Evolutionary conservation across 306 rosid genomes (phyloP).

Genomic region (Crotalaria pallida): DNA sequence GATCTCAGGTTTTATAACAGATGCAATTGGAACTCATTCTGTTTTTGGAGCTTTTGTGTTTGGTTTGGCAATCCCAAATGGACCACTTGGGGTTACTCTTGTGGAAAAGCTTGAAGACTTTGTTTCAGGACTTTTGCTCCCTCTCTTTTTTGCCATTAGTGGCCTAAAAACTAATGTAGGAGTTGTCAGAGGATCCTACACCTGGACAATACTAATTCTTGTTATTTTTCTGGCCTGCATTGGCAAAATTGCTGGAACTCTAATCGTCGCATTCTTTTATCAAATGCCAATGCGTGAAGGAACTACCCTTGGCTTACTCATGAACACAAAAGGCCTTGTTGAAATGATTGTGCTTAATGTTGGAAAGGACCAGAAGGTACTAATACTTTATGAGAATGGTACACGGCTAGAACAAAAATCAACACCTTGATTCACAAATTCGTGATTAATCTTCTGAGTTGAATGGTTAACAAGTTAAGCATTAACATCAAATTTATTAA

Average conservation of each 20-base stretch:
- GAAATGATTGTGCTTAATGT: conserved; percentile 87
- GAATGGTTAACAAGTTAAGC: no score
- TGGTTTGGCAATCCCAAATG: conserved; percentile 83
- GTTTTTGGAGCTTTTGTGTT: conserved; percentile 92
- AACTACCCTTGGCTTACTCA: conserved; percentile 69
- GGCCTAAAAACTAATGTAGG: conserved; percentile 68
- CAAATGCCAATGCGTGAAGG: conserved; percentile 69
- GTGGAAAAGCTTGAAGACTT: conserved; percentile 96
- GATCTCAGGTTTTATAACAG: conserved; percentile 83
- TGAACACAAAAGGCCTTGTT: conserved; percentile 94
- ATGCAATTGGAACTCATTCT: conserved; percentile 87
- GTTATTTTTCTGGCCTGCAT: conserved; percentile 55
- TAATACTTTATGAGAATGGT: not conserved
- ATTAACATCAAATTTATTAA: no score
- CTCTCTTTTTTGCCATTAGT: conserved; percentile 85
- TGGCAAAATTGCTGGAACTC: conserved; percentile 73
- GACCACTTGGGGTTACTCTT: conserved; percentile 76
- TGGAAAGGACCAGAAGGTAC: conserved; percentile 79
- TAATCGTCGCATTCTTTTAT: conserved; percentile 45
- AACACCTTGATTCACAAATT: no score
- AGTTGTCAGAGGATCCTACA: conserved; percentile 23
- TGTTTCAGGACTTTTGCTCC: conserved; percentile 85
- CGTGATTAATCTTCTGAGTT: no score
- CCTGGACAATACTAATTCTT: conserved; percentile 53
- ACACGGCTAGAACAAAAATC: not conserved